Percentiles rank a stretch among this genome's conserved stretches.
Evolutionary conservation across 139 green algal species (phyloP).

Genomic region (Ulvella scutata): DNA sequence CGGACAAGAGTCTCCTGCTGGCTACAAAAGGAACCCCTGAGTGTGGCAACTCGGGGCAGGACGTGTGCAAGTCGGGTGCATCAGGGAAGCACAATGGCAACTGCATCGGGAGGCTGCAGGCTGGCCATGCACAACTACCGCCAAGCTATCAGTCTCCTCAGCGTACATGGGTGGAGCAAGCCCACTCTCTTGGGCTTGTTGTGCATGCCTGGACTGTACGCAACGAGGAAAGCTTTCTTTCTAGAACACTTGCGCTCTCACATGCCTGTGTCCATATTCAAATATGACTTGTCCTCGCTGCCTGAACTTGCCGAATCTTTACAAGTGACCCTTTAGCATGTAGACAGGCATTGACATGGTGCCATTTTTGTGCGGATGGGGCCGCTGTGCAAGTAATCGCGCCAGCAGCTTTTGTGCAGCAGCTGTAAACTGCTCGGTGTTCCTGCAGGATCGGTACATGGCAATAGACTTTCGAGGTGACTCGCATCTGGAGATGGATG

Average conservation of each 20-base stretch:
- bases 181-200: neutral
- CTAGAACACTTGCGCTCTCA: too few relatives aligned
- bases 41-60: neutral
- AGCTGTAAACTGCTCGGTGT: too few relatives aligned
- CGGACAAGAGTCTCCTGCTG: neutral
- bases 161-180: neutral
- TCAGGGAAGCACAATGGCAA: neutral
- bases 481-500: neutral
- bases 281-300: too few relatives aligned
- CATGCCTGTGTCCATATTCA: too few relatives aligned
- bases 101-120: neutral
- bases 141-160: neutral
- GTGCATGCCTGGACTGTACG: neutral
- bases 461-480: neutral
- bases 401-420: too few relatives aligned
- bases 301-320: too few relatives aligned
- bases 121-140: neutral
- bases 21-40: neutral
- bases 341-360: too few relatives aligned
- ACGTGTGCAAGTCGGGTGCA: neutral
- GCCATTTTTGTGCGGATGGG: too few relatives aligned
- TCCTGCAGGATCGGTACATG: neutral
- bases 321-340: too few relatives aligned
- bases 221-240: too few relatives aligned
- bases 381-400: too few relatives aligned